phyloP scores from a whole-genome alignment of 2,329 filamentous ascomycete species.

The Diaporthe citriasiana region DNA sequence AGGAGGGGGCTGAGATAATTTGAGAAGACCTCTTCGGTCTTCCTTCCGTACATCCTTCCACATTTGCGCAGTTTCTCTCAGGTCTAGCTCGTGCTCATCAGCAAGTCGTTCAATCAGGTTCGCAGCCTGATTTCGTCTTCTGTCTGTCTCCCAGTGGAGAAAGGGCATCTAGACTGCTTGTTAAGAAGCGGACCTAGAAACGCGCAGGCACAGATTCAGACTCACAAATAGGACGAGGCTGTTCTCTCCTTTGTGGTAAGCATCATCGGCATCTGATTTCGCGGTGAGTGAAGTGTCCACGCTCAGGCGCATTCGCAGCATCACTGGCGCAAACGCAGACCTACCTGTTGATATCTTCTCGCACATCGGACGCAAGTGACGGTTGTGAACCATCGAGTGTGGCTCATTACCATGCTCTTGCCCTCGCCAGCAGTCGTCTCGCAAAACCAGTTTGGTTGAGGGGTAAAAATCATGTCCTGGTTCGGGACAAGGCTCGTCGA shows the following conservation, averaged over 20 bases:
- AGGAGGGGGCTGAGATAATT: constrained; percentile 38
- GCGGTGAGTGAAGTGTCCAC: not conserved
- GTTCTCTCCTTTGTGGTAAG: constrained; percentile 15
- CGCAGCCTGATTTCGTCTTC: constrained; percentile 49
- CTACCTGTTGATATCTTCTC: constrained; percentile 50
- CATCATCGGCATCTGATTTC: not conserved
- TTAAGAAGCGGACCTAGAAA: not conserved
- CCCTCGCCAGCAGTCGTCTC: constrained; percentile 53
- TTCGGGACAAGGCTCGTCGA: constrained; percentile 43
- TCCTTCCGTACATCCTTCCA: constrained; percentile 21
- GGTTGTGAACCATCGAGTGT: constrained; percentile 49
- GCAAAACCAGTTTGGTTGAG: constrained; percentile 48
- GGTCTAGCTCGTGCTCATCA: constrained; percentile 33
- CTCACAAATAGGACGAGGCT: constrained; percentile 52
- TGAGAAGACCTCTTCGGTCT: not conserved
- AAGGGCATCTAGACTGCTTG: constrained; percentile 53
- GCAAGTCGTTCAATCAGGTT: constrained; percentile 47
- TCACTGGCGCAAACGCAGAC: not conserved
- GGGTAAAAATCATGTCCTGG: constrained; percentile 26
- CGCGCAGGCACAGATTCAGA: not conserved
- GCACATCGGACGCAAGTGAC: constrained; percentile 55
- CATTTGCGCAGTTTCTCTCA: constrained; percentile 19
- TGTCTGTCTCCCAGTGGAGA: constrained; percentile 58
- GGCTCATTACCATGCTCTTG: constrained; percentile 49
- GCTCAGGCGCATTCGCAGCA: not conserved